These are phyloP conservation scores for Tephrocybe sp. DNA, from an alignment of 768 basidiomycete species.

Conservation along the genomic window DNA sequence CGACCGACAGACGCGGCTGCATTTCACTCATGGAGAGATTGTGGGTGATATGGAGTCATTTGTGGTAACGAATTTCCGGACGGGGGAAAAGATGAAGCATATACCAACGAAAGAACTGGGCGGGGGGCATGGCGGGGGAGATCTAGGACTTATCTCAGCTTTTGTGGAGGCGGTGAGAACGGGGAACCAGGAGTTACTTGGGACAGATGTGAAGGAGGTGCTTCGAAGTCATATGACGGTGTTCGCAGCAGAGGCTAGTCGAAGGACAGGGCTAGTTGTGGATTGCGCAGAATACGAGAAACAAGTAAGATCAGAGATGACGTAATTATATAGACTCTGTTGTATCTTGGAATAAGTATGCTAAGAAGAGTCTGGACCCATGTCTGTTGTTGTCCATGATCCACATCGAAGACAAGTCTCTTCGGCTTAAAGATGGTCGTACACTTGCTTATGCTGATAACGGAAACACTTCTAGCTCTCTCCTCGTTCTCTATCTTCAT, in stretches of 20 bases:
- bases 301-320: slow-evolving; percentile 32
- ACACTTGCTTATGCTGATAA: slow-evolving; percentile 52
- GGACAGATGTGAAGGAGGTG: slow-evolving; percentile 65
- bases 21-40: slow-evolving; percentile 86
- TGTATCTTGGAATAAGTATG: neutral
- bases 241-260: slow-evolving; percentile 83
- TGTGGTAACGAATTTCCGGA: slow-evolving; percentile 76
- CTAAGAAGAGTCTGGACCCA: no score
- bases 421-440: slow-evolving; percentile 40
- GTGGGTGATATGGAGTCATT: slow-evolving; percentile 81
- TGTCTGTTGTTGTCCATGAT: slow-evolving; percentile 17
- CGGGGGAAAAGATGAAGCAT: slow-evolving; percentile 39
- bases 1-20: slow-evolving; percentile 78
- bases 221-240: slow-evolving; percentile 79
- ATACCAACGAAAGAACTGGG: slow-evolving; percentile 49
- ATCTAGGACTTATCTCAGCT: slow-evolving; percentile 67
- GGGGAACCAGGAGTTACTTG: slow-evolving; percentile 60
- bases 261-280: slow-evolving; percentile 72
- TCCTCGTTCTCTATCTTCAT: slow-evolving; percentile 52
- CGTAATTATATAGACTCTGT: slow-evolving; percentile 15
- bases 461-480: slow-evolving; percentile 46
- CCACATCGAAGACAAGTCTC: slow-evolving; percentile 33
- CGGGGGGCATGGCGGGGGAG: slow-evolving; percentile 84
- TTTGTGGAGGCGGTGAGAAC: slow-evolving; percentile 76
- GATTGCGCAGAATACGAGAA: slow-evolving; percentile 67